phyloP scores from a whole-genome alignment of 2,329 filamentous ascomycete genomes.

The Pezicula neosporulosa region DNA sequence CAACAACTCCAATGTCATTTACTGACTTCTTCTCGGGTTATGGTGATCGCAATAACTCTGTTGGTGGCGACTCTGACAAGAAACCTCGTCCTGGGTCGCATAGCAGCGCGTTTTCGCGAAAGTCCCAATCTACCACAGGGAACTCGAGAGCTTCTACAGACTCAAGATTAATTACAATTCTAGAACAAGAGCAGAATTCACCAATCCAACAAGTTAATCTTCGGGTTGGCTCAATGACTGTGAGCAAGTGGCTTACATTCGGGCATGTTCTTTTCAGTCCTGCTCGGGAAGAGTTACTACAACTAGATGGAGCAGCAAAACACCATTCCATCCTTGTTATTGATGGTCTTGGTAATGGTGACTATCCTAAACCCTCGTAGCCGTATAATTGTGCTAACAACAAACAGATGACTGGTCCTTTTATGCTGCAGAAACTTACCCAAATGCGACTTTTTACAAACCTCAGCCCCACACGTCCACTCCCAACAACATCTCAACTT shows the following conservation, averaged over 20 bases:
- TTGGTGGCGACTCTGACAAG: slow-evolving; percentile 3
- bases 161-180: slow-evolving; percentile 13
- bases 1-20: slow-evolving; percentile 40
- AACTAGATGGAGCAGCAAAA: slow-evolving; percentile 44
- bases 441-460: slow-evolving; percentile 75
- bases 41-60: slow-evolving; percentile 31
- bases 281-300: slow-evolving; percentile 65
- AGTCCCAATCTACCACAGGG: slow-evolving; percentile 16
- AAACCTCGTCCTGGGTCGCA: slow-evolving; percentile 9
- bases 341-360: slow-evolving; percentile 74
- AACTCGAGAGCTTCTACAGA: slow-evolving; percentile 13
- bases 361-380: slow-evolving; percentile 5
- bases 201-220: slow-evolving; percentile 71
- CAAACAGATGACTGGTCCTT: slow-evolving; percentile 73
- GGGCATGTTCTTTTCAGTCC: slow-evolving; percentile 82
- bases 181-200: slow-evolving; percentile 49
- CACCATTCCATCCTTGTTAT: slow-evolving; percentile 69
- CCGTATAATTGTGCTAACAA: slow-evolving; percentile 9
- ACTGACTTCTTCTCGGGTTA: slow-evolving; percentile 40
- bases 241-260: slow-evolving; percentile 85
- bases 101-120: slow-evolving; percentile 9
- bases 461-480: slow-evolving; percentile 53
- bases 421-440: slow-evolving; percentile 79
- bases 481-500: slow-evolving; percentile 39
- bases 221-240: slow-evolving; percentile 76